Base-by-base conservation (phyloP, 2,329 filamentous ascomycete species). In the Diaporthe longicolla region DNA sequence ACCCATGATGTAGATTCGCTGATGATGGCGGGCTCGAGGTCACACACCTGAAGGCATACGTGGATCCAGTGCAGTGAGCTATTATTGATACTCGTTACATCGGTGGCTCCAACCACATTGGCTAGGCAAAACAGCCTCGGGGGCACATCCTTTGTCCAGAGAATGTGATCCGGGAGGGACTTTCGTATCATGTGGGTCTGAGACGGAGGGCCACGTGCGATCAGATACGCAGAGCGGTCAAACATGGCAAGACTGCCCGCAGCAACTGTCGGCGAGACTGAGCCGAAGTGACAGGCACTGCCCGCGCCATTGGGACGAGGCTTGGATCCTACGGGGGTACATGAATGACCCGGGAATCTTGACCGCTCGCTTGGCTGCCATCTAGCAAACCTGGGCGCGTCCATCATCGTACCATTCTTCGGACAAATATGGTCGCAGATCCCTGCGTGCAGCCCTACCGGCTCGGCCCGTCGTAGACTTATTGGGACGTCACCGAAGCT, bases 381-480 rank as follows among this genome's bases (percentile, higher is more conserved):
- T 52, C 63, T 54, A 37, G 45, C 9, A 52, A n/a, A 40, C 15
- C 63, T 54, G n/a, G 63, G 45, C 63, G 52, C 52, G 63, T 40
- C 48, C 63, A 68, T 68, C 32, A 68, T 68, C 63, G 63, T 68
- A 54, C 63, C 32, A 68, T 35, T 68, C n/a, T 40, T 54, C 63
- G 32, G 63, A 40, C n/a, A 54, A 54, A 37, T 11, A 54, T 11
- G n/a, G 48, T 54, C 11, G 29, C 21, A 68, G 63, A 68, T 54
- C 63, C 63, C 32, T 68, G 63, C 48, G 40, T 54, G 32, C 63
- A 68, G 63, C 63, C 63, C 48, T 68, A 68, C 17, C 63, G 63
- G 63, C 63, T 26, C 63, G 63, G 63, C 63, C 63, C 48, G 63
- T 15, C 15, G 15, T 40, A 4, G 32, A 35, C 32, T 68, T 21